Percentiles rank a stretch among this genome's conserved stretches.
These are phyloP conservation scores for Cyberlindnera saturnus DNA, from an alignment of 805 yeast species.

Conservation along the genomic window DNA sequence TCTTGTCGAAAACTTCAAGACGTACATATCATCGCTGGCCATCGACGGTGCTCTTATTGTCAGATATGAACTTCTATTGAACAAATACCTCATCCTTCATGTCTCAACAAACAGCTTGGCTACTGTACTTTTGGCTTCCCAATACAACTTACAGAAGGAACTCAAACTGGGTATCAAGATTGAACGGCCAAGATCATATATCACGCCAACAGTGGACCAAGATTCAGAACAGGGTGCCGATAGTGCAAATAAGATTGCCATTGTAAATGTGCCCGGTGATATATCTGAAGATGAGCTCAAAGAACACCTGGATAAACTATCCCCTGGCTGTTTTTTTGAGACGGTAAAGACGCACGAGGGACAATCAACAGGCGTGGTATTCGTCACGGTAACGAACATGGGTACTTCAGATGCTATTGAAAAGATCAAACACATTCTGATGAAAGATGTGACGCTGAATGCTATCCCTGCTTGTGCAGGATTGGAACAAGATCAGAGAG, in stretches of 20 bases:
- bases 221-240: conserved; percentile 24
- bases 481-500: conserved; percentile 12
- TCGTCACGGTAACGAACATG: conserved; percentile 36
- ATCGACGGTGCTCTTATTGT: conserved; percentile 32
- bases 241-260: conserved; percentile 39
- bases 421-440: conserved; percentile 29
- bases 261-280: conserved; percentile 39
- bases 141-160: conserved; percentile 29
- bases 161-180: conserved; percentile 27
- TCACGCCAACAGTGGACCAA: conserved; percentile 24
- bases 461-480: conserved; percentile 34
- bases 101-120: conserved; percentile 48
- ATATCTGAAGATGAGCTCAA: conserved; percentile 37
- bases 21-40: conserved; percentile 38
- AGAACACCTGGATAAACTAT: conserved; percentile 33
- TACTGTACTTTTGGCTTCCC: conserved; percentile 44
- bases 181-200: conserved; percentile 42
- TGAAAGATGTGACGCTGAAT: conserved; percentile 30
- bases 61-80: conserved; percentile 27
- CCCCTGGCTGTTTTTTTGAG: conserved; percentile 1
- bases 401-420: conserved; percentile 16
- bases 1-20: conserved; percentile 40
- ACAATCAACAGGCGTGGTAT: conserved; percentile 52
- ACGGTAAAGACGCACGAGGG: conserved; percentile 33
- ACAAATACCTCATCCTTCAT: conserved; percentile 39